phyloP scores from a whole-genome alignment of 352 stramenopile genomes.

The Sclerospora graminicola region DNA sequence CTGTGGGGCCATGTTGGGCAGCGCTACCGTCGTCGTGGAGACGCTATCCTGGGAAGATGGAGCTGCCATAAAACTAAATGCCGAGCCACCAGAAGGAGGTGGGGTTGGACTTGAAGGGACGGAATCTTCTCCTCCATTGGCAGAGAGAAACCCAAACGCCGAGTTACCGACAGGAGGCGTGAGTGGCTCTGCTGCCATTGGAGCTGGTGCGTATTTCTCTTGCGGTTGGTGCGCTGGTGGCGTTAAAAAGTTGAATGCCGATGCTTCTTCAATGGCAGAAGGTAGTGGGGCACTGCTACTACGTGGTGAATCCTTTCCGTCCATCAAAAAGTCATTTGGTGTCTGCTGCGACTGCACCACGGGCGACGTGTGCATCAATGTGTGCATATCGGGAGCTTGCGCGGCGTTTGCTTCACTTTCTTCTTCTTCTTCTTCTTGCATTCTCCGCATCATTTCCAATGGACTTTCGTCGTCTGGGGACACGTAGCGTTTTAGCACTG shows the following conservation, averaged over 20 bases:
- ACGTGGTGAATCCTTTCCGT: conserved; percentile 21
- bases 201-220: conserved; percentile 9
- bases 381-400: conserved; percentile 8
- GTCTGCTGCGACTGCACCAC: conserved; percentile 26
- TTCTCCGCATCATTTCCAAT: conserved; percentile 23
- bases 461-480: conserved; percentile 15
- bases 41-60: neutral
- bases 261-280: conserved; percentile 12
- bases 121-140: conserved; percentile 11
- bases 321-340: conserved; percentile 18
- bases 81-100: conserved; percentile 1
- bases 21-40: no score
- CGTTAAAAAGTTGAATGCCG: conserved; percentile 23
- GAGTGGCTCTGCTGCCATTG: conserved; percentile 18
- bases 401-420: conserved; percentile 15
- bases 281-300: conserved; percentile 28
- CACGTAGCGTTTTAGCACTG: conserved; percentile 23
- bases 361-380: conserved; percentile 32
- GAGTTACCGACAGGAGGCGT: conserved; percentile 23
- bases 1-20: no score
- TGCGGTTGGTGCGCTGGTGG: conserved; percentile 1
- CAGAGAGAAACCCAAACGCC: conserved; percentile 28
- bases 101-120: conserved; percentile 4
- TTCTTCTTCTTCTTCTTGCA: conserved; percentile 19
- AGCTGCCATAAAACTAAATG: conserved; percentile 18